A percentile compares a stretch with the other conserved stretches of the same genome.
These are phyloP conservation scores for Candida mattraensis DNA, from an alignment of 805 yeast species.

Conservation along the genomic window DNA sequence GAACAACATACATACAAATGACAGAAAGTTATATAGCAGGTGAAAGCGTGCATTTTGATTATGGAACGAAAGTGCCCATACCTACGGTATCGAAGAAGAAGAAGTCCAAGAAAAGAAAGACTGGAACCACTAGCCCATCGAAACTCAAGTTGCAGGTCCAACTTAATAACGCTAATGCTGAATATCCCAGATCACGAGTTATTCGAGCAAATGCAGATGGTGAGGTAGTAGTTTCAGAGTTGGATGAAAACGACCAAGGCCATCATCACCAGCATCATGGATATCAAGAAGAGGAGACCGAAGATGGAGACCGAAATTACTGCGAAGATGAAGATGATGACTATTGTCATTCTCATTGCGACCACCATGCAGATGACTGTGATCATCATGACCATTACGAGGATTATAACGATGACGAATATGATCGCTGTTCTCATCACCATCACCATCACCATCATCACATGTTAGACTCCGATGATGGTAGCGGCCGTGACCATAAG, in stretches of 20 bases:
- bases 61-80: constrained; percentile 9
- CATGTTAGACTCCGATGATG: constrained; percentile 1
- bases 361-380: constrained; percentile 18
- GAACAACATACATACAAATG: constrained; percentile 15
- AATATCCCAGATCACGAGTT: constrained; percentile 71
- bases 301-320: constrained; percentile 11
- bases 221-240: constrained; percentile 68
- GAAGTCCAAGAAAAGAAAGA: constrained; percentile 19
- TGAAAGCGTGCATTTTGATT: constrained; percentile 33
- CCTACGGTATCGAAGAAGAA: constrained; percentile 11
- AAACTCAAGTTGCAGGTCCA: constrained; percentile 39
- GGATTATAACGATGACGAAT: constrained; percentile 16
- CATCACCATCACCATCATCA: constrained; percentile 10
- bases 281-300: constrained; percentile 8
- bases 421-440: constrained; percentile 18
- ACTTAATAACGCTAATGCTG: constrained; percentile 54
- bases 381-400: constrained; percentile 18
- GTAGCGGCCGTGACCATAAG: no score
- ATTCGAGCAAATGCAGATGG: constrained; percentile 70
- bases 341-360: constrained; percentile 16
- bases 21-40: constrained; percentile 29
- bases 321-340: constrained; percentile 18
- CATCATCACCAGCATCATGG: constrained; percentile 19
- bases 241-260: constrained; percentile 28
- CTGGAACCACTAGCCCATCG: constrained; percentile 11